Evolutionary conservation across 495 filamentous ascomycete genomes (phyloP).

Genomic region (Bathelium albidoporum): DNA sequence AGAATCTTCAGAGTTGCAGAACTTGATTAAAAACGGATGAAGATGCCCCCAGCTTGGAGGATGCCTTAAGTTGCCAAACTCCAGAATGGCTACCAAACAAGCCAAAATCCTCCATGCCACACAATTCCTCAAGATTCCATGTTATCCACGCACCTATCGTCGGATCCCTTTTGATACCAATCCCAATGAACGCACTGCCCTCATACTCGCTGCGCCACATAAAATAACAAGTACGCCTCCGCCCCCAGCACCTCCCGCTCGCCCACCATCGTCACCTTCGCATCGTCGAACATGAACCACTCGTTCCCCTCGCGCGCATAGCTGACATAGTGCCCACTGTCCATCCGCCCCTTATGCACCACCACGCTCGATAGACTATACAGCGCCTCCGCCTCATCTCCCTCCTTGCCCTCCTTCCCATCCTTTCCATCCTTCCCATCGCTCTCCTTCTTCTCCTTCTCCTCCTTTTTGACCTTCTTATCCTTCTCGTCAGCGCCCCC

Average conservation of each 20-base stretch:
- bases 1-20: neutral
- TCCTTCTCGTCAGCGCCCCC: slow-evolving; percentile 2
- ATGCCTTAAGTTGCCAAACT: neutral
- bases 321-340: slow-evolving; percentile 82
- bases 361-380: slow-evolving; percentile 81
- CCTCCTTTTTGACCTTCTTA: neutral
- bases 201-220: slow-evolving; percentile 28
- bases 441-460: neutral
- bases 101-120: neutral
- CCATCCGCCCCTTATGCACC: slow-evolving; percentile 78
- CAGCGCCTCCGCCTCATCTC: slow-evolving; percentile 27
- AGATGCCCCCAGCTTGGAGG: neutral
- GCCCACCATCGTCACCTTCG: slow-evolving; percentile 67
- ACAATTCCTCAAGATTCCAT: too few relatives aligned
- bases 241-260: slow-evolving; percentile 71
- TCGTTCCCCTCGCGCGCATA: slow-evolving; percentile 72
- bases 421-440: neutral
- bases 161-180: neutral
- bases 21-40: neutral
- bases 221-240: slow-evolving; percentile 81
- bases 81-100: neutral
- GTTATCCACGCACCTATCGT: neutral
- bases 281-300: slow-evolving; percentile 92
- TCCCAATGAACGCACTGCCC: neutral
- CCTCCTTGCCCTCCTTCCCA: neutral